Base-by-base conservation (phyloP, 2,329 filamentous ascomycete genomes). In the Xylaria sp. region DNA sequence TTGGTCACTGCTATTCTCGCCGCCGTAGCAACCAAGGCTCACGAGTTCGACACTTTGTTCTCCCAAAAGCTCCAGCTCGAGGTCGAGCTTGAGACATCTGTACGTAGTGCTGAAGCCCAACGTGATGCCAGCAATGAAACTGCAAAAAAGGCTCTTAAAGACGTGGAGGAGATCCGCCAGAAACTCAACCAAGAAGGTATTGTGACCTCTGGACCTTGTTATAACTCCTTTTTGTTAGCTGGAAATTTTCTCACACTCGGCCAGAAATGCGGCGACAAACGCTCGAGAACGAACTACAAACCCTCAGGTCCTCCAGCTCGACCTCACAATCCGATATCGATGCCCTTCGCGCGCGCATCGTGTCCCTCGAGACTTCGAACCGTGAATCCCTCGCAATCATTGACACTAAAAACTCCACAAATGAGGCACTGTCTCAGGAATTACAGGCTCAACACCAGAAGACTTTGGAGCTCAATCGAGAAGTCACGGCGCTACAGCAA, bases 81-180 rank as follows among this genome's bases (percentile, higher is more conserved):
- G 72, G 95, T 99, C 46, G 94, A 98, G 80, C 85, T 98, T 7
- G 95, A 99, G 76, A 95, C 92, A 77, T 90, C 90, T 17, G 89
- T 97, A 50, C 89, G 93, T 70, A 91, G 87, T 68, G 89, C 90
- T 63, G 94, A 98, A 74, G 88, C 90, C 23, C 91, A 93, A 77
- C 89, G 89, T 68, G 92, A 94, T 73, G 87, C 89, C 8, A 87
- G 95, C 75, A 96, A 95, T 78, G 83, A 86, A 5, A 91, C 90
- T 0, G 86, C 92, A 46, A 92, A 96, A 65, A 94, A 94, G 75
- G 89, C 91, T 9, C 83, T 94, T 64, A 91, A 92, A 68, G 94
- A 97, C 68, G 86, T 94, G 0, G 90, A 94, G 70, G 90, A 93
- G 67, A 82, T 96, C 49, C 87, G 92, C 53, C 88, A 89, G 74